phyloP scores from a whole-genome alignment of 495 filamentous ascomycete species.

The Platismatia glauca region DNA sequence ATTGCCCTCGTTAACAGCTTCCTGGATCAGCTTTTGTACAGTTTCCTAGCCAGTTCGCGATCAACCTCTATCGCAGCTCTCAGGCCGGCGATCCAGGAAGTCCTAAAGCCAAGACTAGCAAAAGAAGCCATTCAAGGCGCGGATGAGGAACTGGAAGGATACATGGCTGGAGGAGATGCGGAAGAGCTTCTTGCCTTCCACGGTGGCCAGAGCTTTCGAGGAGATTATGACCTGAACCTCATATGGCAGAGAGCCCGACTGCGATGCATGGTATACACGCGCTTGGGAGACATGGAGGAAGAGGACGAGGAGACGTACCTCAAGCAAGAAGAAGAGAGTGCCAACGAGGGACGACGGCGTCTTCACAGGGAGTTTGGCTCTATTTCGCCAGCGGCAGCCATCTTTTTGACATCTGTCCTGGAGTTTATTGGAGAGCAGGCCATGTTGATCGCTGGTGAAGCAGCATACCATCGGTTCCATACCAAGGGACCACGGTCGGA shows the following conservation, averaged over 20 bases:
- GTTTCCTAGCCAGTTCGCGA: conserved; percentile 68
- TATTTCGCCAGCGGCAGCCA: conserved; percentile 85
- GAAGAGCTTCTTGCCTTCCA: conserved; percentile 51
- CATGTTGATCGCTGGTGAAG: conserved; percentile 78
- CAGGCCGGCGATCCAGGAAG: conserved; percentile 74
- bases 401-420: conserved; percentile 89
- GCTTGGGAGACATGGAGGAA: conserved; percentile 93
- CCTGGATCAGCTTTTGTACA: conserved; percentile 86
- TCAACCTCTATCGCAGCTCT: conserved; percentile 73
- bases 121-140: conserved; percentile 79
- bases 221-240: conserved; percentile 73
- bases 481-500: conserved; percentile 32
- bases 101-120: conserved; percentile 80
- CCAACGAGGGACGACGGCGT: conserved; percentile 41
- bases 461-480: conserved; percentile 64
- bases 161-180: conserved; percentile 67
- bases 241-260: conserved; percentile 88
- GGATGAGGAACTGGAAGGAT: conserved; percentile 84
- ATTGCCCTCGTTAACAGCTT: conserved; percentile 82
- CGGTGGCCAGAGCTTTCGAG: conserved; percentile 40
- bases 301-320: conserved; percentile 88
- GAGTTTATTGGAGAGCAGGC: conserved; percentile 92
- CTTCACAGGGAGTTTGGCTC: conserved; percentile 52
- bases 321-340: conserved; percentile 56
- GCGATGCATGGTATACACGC: conserved; percentile 96